A percentile compares a stretch with the other conserved stretches of the same genome.
Evolutionary conservation across 371 early-diverging fungal species (phyloP).

Genomic region (Mucor plumbeus): DNA sequence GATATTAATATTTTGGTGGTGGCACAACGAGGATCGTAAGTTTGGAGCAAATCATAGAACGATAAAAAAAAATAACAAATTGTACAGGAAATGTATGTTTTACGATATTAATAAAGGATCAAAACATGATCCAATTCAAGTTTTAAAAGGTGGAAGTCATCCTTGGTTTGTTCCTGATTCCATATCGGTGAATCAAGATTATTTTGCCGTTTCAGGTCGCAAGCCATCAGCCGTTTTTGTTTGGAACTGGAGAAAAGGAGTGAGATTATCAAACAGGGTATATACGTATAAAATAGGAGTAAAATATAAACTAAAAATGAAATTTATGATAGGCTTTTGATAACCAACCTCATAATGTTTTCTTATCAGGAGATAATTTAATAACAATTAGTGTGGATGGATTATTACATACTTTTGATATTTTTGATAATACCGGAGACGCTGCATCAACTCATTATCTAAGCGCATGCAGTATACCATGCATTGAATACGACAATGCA

Average conservation of each 20-base stretch:
- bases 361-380: slow-evolving; percentile 40
- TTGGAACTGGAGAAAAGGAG: slow-evolving; percentile 60
- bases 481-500: slow-evolving; percentile 44
- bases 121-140: slow-evolving; percentile 50
- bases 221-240: slow-evolving; percentile 55
- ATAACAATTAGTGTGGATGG: slow-evolving; percentile 51
- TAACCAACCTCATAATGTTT: slow-evolving; percentile 52
- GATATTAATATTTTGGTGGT: slow-evolving; percentile 51
- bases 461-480: slow-evolving; percentile 48
- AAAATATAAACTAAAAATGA: neutral
- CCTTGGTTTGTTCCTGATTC: slow-evolving; percentile 52
- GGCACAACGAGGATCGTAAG: slow-evolving; percentile 57
- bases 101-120: slow-evolving; percentile 45
- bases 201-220: slow-evolving; percentile 50
- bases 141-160: slow-evolving; percentile 50
- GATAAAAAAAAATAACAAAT: neutral
- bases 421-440: slow-evolving; percentile 27
- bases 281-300: slow-evolving; percentile 1
- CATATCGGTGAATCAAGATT: slow-evolving; percentile 44
- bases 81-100: slow-evolving; percentile 48
- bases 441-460: slow-evolving; percentile 25
- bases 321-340: slow-evolving; percentile 43
- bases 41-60: neutral
- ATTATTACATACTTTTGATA: slow-evolving; percentile 38
- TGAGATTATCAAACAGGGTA: slow-evolving; percentile 44